Evolutionary conservation across 306 rosid genomes (phyloP).

Genomic region (Malus domestica): ASM211411v1 NC_041803.1:44307001-44307500

Average conservation of each 20-base stretch:
- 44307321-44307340: not conserved
- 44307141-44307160: not conserved
- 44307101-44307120: slow-evolving; percentile 11
- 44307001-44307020: not conserved
- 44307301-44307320: not conserved
- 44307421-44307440: not conserved
- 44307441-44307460: not conserved
- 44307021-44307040: slow-evolving; percentile 31
- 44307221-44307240: not conserved
- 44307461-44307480: slow-evolving; percentile 9
- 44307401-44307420: not conserved
- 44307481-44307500: not conserved
- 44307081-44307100: slow-evolving; percentile 38
- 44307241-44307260: not conserved
- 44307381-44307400: not conserved
- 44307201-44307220: slow-evolving; percentile 12
- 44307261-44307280: not conserved
- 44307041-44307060: slow-evolving; percentile 34
- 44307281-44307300: not conserved
- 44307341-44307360: not conserved
- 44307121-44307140: not conserved
- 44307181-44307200: slow-evolving; percentile 13
- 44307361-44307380: not conserved
- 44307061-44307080: slow-evolving; percentile 18
- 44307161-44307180: not conserved